Conservation (phyloP, 768 basidiomycete genomes). For the Leccinum incarnatum region DNA sequence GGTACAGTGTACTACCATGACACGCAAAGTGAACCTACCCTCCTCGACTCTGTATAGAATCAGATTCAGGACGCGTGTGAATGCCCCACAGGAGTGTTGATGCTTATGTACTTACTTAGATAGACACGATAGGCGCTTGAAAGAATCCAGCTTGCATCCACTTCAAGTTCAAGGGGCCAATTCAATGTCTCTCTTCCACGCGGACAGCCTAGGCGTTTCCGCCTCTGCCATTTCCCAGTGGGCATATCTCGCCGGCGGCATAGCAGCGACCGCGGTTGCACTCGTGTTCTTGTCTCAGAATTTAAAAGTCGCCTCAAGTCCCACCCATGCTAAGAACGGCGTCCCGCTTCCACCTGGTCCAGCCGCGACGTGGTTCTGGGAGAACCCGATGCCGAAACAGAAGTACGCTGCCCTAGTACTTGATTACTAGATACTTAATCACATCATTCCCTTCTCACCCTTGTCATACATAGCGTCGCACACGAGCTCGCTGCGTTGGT, state of each 20-base stretch:
- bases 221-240: background rate
- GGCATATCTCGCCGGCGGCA: background rate
- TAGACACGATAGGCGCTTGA: too few species aligned
- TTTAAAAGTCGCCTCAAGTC: background rate
- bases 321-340: background rate
- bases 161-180: too few species aligned
- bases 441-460: background rate
- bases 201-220: background rate
- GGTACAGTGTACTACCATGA: too few species aligned
- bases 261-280: background rate
- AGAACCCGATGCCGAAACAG: background rate
- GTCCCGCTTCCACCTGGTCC: background rate
- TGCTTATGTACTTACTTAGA: too few species aligned
- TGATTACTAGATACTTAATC: background rate
- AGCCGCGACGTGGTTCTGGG: background rate
- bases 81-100: too few species aligned
- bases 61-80: too few species aligned
- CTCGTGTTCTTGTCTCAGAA: background rate
- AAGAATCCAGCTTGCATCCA: too few species aligned
- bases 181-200: background rate
- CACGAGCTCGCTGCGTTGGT: slow-evolving; percentile 46
- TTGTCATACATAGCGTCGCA: background rate
- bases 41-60: too few species aligned
- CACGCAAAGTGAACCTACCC: too few species aligned
- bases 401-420: background rate